A percentile compares a stretch with the other conserved stretches of the same genome.
phyloP scores from a whole-genome alignment of 441 rosid species.

The Jatropha multifida region DNA sequence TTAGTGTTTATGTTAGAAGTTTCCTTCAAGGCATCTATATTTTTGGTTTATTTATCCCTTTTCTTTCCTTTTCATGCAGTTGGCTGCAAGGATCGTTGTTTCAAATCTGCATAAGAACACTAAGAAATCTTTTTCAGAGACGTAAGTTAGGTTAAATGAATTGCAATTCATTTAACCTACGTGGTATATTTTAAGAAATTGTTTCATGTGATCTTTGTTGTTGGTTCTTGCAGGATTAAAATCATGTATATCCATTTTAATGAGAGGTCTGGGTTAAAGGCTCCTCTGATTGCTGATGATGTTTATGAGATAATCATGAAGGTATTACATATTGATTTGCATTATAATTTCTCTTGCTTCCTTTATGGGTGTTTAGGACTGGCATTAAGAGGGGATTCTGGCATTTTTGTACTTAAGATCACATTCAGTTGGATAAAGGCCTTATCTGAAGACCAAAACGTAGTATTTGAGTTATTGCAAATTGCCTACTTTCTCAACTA shows the following conservation, averaged over 20 bases:
- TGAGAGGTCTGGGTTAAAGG: conserved; percentile 64
- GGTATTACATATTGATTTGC: conserved; percentile 36
- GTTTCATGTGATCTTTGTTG: not conserved
- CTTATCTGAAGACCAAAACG: too few relatives aligned
- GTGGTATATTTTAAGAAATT: not conserved
- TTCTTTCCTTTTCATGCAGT: conserved; percentile 36
- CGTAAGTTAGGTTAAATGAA: conserved; percentile 55
- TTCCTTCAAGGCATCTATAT: not conserved
- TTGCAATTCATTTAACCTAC: not conserved
- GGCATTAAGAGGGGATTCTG: not conserved
- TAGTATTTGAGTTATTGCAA: too few relatives aligned
- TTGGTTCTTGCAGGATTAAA: conserved; percentile 52
- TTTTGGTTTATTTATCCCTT: not conserved
- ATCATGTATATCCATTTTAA: conserved; percentile 73
- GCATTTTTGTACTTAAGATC: too few relatives aligned
- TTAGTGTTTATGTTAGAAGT: not conserved
- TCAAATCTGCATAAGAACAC: conserved; percentile 93
- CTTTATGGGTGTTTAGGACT: not conserved
- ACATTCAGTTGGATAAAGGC: too few relatives aligned
- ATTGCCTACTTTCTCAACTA: too few relatives aligned
- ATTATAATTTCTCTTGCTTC: not conserved
- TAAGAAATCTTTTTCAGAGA: conserved; percentile 77
- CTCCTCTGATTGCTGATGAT: conserved; percentile 85
- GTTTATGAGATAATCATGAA: conserved; percentile 75
- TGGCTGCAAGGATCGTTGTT: conserved; percentile 92